Conservation (phyloP, 2,329 filamentous ascomycete species). For the Diaporthe eres region DNA sequence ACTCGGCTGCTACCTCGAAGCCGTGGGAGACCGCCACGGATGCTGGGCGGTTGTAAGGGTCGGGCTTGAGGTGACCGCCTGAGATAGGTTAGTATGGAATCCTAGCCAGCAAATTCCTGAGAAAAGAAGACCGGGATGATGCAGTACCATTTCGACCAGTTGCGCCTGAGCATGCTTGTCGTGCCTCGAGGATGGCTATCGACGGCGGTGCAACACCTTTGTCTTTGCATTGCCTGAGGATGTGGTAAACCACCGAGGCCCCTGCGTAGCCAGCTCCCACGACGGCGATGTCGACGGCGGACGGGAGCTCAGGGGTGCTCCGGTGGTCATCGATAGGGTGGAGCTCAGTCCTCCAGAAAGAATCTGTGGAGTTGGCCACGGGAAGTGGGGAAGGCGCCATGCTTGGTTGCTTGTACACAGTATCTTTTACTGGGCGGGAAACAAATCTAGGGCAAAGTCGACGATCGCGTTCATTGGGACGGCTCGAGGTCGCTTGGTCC, state of each 20-base stretch:
- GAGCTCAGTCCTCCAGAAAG: conserved; percentile 60
- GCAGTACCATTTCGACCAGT: conserved; percentile 54
- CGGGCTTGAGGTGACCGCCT: conserved; percentile 53
- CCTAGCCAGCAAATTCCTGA: no score
- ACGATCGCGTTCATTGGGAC: conserved; percentile 16
- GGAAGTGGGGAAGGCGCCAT: conserved; percentile 45
- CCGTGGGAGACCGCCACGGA: conserved; percentile 46
- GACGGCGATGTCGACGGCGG: conserved; percentile 59
- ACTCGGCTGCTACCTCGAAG: conserved; percentile 49
- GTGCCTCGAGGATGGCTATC: conserved; percentile 53
- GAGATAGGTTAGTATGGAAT: background rate
- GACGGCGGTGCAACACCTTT: conserved; percentile 36
- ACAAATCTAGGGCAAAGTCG: background rate
- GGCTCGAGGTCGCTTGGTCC: background rate
- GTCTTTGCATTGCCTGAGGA: conserved; percentile 46
- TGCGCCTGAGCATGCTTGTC: conserved; percentile 54
- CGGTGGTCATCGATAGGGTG: conserved; percentile 57
- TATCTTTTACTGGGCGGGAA: background rate
- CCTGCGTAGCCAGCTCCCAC: conserved; percentile 64
- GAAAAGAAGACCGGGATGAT: conserved; percentile 24
- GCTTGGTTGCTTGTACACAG: background rate
- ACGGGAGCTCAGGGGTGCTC: conserved; percentile 55
- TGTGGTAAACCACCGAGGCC: conserved; percentile 58
- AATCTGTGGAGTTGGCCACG: conserved; percentile 46
- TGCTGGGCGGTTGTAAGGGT: conserved; percentile 49